Evolutionary conservation across 1,284 basidiomycete genomes (phyloP).

Genomic region (Rhodotorula sp.): DNA sequence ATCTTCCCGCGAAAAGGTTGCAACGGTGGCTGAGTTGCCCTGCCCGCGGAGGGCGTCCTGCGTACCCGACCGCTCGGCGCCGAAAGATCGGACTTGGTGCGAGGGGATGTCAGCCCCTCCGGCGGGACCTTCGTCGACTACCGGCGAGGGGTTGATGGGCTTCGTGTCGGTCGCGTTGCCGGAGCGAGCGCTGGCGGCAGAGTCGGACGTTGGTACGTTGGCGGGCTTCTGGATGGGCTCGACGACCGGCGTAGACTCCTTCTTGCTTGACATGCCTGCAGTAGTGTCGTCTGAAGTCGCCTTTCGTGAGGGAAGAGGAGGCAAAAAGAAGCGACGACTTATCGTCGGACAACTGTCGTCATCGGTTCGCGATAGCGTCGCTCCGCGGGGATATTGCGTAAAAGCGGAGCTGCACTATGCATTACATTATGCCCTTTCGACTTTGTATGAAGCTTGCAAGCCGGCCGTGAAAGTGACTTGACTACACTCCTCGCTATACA

Average conservation of each 20-base stretch:
- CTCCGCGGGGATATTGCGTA: no score
- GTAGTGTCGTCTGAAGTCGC: no score
- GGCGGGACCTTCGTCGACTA: conserved; percentile 8
- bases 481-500: no score
- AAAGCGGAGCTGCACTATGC: no score
- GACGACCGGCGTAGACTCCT: conserved; percentile 2
- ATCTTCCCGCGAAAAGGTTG: not conserved
- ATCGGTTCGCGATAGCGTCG: no score
- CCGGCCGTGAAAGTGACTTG: no score
- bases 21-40: conserved; percentile 6
- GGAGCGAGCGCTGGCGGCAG: not conserved
- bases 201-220: not conserved
- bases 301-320: no score
- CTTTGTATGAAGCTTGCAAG: no score
- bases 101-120: not conserved
- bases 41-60: conserved; percentile 13
- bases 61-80: not conserved
- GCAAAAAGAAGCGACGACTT: no score
- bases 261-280: not conserved
- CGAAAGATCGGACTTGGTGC: not conserved
- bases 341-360: no score
- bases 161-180: not conserved
- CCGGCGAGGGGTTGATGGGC: not conserved
- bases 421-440: no score
- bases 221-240: conserved; percentile 5